Base-by-base conservation (phyloP, 106 monocot genomes). In the Allium cepa region DNA sequence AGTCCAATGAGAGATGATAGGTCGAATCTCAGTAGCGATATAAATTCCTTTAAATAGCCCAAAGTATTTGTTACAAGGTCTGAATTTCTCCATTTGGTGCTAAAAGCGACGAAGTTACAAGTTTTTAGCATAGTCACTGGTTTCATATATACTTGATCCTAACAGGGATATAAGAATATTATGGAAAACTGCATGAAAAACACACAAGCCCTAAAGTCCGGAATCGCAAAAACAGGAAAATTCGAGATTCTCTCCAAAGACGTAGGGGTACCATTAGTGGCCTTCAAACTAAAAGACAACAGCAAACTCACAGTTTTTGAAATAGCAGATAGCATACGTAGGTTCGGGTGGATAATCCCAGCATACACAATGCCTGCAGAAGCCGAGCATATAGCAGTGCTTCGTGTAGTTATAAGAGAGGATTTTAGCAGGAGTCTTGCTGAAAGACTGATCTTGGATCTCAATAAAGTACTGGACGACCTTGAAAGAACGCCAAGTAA, bases 301-400 rank as follows among this genome's bases (percentile, higher is more conserved):
- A 79, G 78, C 77, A 71, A 69, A 26, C 64, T 73, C 74, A 83
- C 77, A 0, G 87, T 85, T 8, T 95, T 91, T 27, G 77, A 91
- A 46, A 81, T 94, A 56, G 69, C 94, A 0, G 85, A 91, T 18
- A 77, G 52, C 58, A 62, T 91, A 26, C 75, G 94, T 66, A 72
- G 75, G 73, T 90, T 81, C 14, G 87, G 94, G 9, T 95, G 91
- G 87, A 88, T 91, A 45, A 71, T 95, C n/a, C 94, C 94, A 4
- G 94, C 94, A 0, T 95, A 95, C 81, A 88, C 91, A 0, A 91
- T 91, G 94, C 94, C 94, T 3, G 17, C 88, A 0, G 79, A 91
- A 52, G 94, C 91, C 0, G 53, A 90, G 66, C 82, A 90, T 36
- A 65, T 91, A 1, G 81, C 88, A 1, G 85, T 91, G 6, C 83